Evolutionary conservation across 2,329 filamentous ascomycete species (phyloP).

Genomic region (Dryadomyces sulphureus): DNA sequence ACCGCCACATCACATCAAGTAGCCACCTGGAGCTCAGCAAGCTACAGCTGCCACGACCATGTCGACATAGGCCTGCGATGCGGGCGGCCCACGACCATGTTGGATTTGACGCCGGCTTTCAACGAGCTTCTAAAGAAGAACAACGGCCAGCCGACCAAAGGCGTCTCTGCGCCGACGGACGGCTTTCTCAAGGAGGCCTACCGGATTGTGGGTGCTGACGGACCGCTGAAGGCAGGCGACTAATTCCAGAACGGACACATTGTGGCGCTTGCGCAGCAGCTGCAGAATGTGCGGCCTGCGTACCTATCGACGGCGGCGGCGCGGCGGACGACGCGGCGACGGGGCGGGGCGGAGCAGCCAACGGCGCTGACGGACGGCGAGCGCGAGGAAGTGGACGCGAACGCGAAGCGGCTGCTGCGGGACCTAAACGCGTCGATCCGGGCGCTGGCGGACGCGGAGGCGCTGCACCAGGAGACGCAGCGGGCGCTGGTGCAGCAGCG

Average conservation of each 20-base stretch:
- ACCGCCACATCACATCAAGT: too few relatives aligned
- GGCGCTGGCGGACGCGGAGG: slow-evolving; percentile 66
- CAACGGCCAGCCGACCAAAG: slow-evolving; percentile 7
- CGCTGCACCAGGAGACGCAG: slow-evolving; percentile 64
- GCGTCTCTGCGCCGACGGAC: slow-evolving; percentile 52
- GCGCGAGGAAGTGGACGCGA: slow-evolving; percentile 73
- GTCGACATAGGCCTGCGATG: too few relatives aligned
- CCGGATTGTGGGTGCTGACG: slow-evolving; percentile 52
- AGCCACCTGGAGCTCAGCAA: too few relatives aligned
- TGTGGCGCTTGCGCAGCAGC: slow-evolving; percentile 60
- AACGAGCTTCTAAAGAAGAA: slow-evolving; percentile 46
- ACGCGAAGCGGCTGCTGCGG: slow-evolving; percentile 72
- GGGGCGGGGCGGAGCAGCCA: slow-evolving; percentile 30
- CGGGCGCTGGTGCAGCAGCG: slow-evolving; percentile 57
- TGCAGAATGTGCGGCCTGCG: slow-evolving; percentile 70
- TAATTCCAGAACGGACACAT: slow-evolving; percentile 64
- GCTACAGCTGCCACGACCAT: too few relatives aligned
- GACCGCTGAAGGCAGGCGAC: background rate
- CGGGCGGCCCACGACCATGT: slow-evolving; percentile 18
- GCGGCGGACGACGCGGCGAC: slow-evolving; percentile 30
- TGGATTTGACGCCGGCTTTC: slow-evolving; percentile 53
- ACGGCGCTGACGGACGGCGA: slow-evolving; percentile 57
- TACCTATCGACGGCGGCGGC: slow-evolving; percentile 75
- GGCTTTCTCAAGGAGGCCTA: slow-evolving; percentile 91
- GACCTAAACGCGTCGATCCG: slow-evolving; percentile 73